Evolutionary conservation across 2,329 filamentous ascomycete genomes (phyloP), one percentile per base, ranked within the genome.

Genomic region (Beauveria varroae): DNA sequence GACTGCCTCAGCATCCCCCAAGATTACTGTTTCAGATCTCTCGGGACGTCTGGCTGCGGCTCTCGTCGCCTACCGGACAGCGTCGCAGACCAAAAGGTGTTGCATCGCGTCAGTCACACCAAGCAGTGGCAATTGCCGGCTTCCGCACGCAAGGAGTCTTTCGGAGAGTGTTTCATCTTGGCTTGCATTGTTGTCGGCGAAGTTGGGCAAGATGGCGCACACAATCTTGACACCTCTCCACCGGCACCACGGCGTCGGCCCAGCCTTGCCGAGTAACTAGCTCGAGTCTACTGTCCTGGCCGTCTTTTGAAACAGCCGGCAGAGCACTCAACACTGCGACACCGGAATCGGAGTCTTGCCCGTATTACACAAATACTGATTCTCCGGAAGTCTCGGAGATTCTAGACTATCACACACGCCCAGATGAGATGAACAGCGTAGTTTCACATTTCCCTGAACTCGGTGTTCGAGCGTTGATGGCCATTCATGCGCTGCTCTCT

Each of bases 361-460:
- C 44, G 50, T 37, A 14, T 51, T 53, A 54, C 49, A 54, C 57
- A 61, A 49, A 50, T 55, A 47, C 43, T 56, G 50, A 18, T 49
- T 16, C 51, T 22, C 30, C 50, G 24, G 34, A 20, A 40, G 40
- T 28, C 47, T 47, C 57, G 50, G 49, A 41, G 40, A 34, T 18
- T 40, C 28, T 26, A 50, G 34, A 34, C 24, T 16, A 50, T 34
- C 4, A 49, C 46, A 22, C 47, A 18, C 14, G 47, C 57, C 57
- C 20, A 52, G 57, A 44, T 52, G 46, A 44, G 57, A 59, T 59
- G 18, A 34, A 44, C 37, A 16, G 46, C 14, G 34, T 30, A 22
- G 57, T 59, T 59, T 59, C 57, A 59, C 37, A 52, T 44, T 30
- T 24, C 52, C 47, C 34, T 59, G 47, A 52, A 22, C 47, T 44